Evolutionary conservation across 2,329 filamentous ascomycete species (phyloP).

Genomic region (Pseudocercospora vitis): DNA sequence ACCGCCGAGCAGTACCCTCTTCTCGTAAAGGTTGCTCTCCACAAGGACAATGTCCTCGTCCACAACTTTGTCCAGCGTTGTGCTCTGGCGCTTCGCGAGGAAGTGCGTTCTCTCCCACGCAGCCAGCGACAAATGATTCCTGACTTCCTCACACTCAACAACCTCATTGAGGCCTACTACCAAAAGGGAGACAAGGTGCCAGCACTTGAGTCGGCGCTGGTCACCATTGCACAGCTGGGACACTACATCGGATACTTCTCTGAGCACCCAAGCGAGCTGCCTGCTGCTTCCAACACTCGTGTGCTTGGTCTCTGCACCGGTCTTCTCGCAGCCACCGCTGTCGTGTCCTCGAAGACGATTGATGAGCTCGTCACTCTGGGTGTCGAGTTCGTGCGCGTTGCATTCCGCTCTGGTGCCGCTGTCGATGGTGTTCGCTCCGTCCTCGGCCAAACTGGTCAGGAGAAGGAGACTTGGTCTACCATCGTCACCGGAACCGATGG

Average conservation of each 20-base stretch:
- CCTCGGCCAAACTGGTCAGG: conserved; percentile 54
- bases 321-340: conserved; percentile 66
- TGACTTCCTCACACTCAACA: conserved; percentile 61
- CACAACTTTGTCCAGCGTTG: conserved; percentile 62
- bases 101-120: conserved; percentile 58
- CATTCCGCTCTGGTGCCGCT: conserved; percentile 61
- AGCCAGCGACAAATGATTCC: conserved; percentile 61
- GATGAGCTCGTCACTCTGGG: conserved; percentile 62
- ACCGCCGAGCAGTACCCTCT: conserved; percentile 66
- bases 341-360: conserved; percentile 63
- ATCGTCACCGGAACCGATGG: conserved; percentile 61
- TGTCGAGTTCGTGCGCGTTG: conserved; percentile 63
- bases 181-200: conserved; percentile 58
- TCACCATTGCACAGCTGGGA: conserved; percentile 64
- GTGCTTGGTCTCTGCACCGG: conserved; percentile 69
- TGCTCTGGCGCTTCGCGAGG: conserved; percentile 59
- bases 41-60: conserved; percentile 58
- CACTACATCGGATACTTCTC: conserved; percentile 66
- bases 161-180: conserved; percentile 66
- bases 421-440: conserved; percentile 46
- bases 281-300: conserved; percentile 50
- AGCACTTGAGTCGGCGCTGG: conserved; percentile 63
- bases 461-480: conserved; percentile 66
- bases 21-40: conserved; percentile 51
- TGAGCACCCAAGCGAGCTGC: conserved; percentile 56